These are phyloP conservation scores for Pyricularia pennisetigena DNA, from an alignment of 2,329 filamentous ascomycete species.

Conservation along the genomic window DNA sequence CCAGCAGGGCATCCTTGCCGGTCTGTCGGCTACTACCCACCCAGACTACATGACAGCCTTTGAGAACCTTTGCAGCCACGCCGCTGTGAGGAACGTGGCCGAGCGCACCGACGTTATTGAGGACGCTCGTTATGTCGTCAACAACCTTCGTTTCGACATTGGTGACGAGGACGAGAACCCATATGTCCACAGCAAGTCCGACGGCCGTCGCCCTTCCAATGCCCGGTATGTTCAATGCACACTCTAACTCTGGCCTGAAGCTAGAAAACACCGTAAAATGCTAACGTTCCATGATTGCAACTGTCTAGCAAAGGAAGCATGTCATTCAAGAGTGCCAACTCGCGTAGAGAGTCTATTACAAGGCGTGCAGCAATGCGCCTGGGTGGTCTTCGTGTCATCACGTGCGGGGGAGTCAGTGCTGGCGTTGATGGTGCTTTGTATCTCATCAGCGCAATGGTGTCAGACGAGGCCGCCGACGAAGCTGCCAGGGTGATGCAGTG, in stretches of 20 bases:
- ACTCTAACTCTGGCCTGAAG: background rate
- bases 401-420: conserved; percentile 66
- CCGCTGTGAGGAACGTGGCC: conserved; percentile 56
- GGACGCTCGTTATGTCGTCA: conserved; percentile 74
- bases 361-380: conserved; percentile 69
- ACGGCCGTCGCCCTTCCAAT: conserved; percentile 51
- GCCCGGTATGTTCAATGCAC: conserved; percentile 39
- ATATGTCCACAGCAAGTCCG: conserved; percentile 68
- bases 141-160: conserved; percentile 81
- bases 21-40: conserved; percentile 73
- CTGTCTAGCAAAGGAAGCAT: conserved; percentile 66
- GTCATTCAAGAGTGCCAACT: conserved; percentile 66
- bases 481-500: conserved; percentile 70
- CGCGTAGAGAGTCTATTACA: conserved; percentile 69
- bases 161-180: conserved; percentile 75
- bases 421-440: conserved; percentile 80
- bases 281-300: conserved; percentile 12
- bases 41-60: conserved; percentile 71
- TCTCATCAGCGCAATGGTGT: conserved; percentile 73
- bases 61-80: conserved; percentile 71
- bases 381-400: conserved; percentile 63
- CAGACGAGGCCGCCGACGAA: conserved; percentile 65
- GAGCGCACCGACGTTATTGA: conserved; percentile 79
- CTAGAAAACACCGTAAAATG: background rate
- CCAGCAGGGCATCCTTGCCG: conserved; percentile 65